Conservation (phyloP, 768 basidiomycete genomes). For the Tulasnella calospora region DNA sequence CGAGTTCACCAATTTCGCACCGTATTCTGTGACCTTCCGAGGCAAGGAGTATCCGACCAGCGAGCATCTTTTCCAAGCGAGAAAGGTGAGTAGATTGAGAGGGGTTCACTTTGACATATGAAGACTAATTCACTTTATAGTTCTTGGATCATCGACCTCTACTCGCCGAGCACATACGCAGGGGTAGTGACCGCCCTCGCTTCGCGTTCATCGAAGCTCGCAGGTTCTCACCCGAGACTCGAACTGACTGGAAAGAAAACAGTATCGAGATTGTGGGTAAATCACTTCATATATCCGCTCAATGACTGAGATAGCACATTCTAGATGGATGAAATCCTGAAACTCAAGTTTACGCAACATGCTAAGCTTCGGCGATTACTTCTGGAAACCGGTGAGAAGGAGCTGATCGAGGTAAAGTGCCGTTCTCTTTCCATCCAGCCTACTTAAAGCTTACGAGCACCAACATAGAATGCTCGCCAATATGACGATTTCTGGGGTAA, state of each 20-base stretch:
- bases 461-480: constrained; percentile 21
- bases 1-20: constrained; percentile 18
- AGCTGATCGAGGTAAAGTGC: constrained; percentile 28
- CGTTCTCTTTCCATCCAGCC: background rate
- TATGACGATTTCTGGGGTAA: constrained; percentile 29
- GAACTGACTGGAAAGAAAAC: constrained; percentile 27
- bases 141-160: constrained; percentile 27
- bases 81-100: constrained; percentile 17
- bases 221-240: constrained; percentile 16
- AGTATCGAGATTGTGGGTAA: constrained; percentile 25
- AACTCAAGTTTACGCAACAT: constrained; percentile 30
- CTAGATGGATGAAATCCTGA: constrained; percentile 30
- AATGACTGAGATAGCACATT: background rate
- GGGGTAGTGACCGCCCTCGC: background rate
- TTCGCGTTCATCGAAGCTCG: constrained; percentile 29
- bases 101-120: background rate
- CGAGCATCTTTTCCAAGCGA: constrained; percentile 26
- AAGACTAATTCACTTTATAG: background rate
- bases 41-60: constrained; percentile 20
- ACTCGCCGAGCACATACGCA: constrained; percentile 30
- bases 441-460: background rate
- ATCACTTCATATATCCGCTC: background rate
- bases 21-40: background rate
- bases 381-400: constrained; percentile 25
- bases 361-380: constrained; percentile 21